Base-by-base conservation (phyloP, 352 stramenopile genomes). In the Globisporangium polare region DNA sequence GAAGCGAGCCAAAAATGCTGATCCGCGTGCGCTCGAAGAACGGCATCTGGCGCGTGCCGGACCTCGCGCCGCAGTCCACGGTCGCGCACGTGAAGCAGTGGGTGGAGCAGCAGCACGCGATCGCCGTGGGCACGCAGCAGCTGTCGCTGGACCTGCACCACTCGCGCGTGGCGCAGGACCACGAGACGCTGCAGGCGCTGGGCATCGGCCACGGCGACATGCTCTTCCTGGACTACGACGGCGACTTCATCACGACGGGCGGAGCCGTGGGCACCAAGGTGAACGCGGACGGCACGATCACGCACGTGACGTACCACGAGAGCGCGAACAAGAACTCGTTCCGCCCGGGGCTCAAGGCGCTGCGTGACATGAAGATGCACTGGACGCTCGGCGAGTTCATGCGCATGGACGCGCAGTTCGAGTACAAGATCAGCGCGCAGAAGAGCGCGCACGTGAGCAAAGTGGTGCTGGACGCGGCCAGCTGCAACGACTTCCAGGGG, bases 291-390 rank as follows among this genome's bases (percentile, higher is more conserved):
- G 87, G 87, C 31, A 86, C 81, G 46, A 74, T 95, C 53, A 90
- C 82, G 33, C 85, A 86, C 33, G 83, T 92, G 49, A 77, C 74
- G 50, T 90, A 92, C 67, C 74, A 91, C 63, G 83, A 90, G 55
- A 80, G 72, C 58, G 75, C 80, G 29, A 78, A 77, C 66, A 86
- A 89, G 73, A 96, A 79, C 63, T 91, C 73, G 42, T 99, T 99
- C 75, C 87, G 97, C 22, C 96, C 96, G 12, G 97, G 97, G 7
- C 89, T 98, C 77, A 91, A 98, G 71, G 76, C 96, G 33, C 74
- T 99, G 50, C 80, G 96, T 2, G 94, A 98, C 71, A 99, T 99
- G 87, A 99, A 99, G 79, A 99, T 99, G 95, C 80, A 98, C 65
- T 99, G 97, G 97, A 99, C 96, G 37, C 73, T 99, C 10, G 83